Evolutionary conservation across 495 filamentous ascomycete genomes (phyloP), one percentile per base, ranked within the genome.

Genomic region (Penicillium paradoxum): DNA sequence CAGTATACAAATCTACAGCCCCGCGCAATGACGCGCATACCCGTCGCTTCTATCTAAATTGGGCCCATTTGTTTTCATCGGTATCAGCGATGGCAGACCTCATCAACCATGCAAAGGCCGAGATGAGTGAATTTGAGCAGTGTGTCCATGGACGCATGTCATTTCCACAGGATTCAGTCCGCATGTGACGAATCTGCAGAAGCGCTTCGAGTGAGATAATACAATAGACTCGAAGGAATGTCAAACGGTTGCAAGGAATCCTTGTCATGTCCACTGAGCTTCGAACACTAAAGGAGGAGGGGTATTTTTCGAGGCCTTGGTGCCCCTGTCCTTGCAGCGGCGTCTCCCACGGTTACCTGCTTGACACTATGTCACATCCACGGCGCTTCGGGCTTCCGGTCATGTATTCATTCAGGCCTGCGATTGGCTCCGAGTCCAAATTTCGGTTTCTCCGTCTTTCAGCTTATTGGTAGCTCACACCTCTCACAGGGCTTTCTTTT

Each of bases 261-360:
- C 45, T 18, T 49, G 46, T 27, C 7, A 15, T 34, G 21, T 24
- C 17, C 29, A 45, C 2, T 44, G 14, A 25, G 14, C n/a, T 17
- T 25, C 10, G 3, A 36, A 45, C 21, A 25, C 17, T 37, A 56
- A 37, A 11, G 32, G 32, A 34, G 4, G 13, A 18, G 27, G 46
- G 44, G 41, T 9, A 19, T 21, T 53, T 44, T 29, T 18, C 15
- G 25, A 19, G 2, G 32, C 41, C 24, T 42, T 39, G 25, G 18
- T 14, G 22, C 39, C 48, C 53, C 39, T 51, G 51, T 60, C 51
- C 62, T 48, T 53, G 42, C 32, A 37, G 50, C 37, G 21, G 37
- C 30, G 8, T 14, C 19, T 47, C 36, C 43, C 27, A 51, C 59
- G 62, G 59, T 38, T 53, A 59, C 53, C 51, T 59, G 51, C 62